Percentiles rank a stretch among this genome's conserved stretches.
These are phyloP conservation scores for Ophiostoma ulmi DNA, from an alignment of 2,329 filamentous ascomycete species.

Conservation along the genomic window DNA sequence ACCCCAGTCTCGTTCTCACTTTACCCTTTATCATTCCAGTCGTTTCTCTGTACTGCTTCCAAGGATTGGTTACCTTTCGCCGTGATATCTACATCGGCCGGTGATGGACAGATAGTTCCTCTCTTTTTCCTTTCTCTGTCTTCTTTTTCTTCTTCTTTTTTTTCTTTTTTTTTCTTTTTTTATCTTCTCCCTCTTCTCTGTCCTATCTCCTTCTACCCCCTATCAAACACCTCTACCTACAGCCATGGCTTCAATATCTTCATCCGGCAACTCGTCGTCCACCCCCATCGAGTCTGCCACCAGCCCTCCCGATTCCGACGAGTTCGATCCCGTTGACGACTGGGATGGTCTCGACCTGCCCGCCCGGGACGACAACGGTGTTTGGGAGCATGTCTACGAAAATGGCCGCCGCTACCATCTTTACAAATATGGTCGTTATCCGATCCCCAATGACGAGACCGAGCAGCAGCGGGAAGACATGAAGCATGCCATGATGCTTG, in stretches of 20 bases:
- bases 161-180: neutral
- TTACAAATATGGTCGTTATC: conserved; percentile 32
- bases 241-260: neutral
- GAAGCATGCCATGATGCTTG: conserved; percentile 44
- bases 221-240: neutral
- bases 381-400: conserved; percentile 30
- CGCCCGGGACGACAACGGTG: conserved; percentile 28
- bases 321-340: conserved; percentile 28
- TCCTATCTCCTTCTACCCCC: neutral
- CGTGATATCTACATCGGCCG: neutral
- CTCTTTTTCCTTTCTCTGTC: neutral
- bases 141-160: neutral
- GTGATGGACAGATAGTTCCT: neutral
- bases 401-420: conserved; percentile 32
- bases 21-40: neutral
- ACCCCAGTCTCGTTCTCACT: neutral
- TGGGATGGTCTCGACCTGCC: conserved; percentile 27
- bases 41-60: neutral
- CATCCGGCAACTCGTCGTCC: neutral
- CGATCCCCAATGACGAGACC: conserved; percentile 39
- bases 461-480: conserved; percentile 44
- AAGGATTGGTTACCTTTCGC: neutral
- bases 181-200: neutral
- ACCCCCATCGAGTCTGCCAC: conserved; percentile 26
- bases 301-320: conserved; percentile 26